Evolutionary conservation across 306 rosid genomes (phyloP).

Genomic region (Acacia confusa): DNA sequence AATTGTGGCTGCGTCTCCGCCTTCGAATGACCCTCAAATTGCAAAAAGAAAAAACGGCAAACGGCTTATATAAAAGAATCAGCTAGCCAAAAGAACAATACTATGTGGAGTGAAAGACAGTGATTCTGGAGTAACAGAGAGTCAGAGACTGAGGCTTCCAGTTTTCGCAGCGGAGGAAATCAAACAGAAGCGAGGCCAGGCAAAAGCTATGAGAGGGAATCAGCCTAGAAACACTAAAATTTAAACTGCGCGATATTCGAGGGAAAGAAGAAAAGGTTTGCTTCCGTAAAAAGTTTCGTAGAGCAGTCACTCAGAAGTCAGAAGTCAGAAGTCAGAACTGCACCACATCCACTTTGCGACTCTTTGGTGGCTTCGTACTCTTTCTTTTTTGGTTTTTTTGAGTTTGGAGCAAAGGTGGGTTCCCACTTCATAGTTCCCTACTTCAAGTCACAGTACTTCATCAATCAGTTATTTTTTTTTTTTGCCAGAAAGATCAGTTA

Average conservation of each 20-base stretch:
- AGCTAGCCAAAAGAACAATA: too few species aligned
- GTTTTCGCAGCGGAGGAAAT: conserved; percentile 10
- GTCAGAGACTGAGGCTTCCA: not conserved
- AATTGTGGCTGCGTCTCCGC: conserved; percentile 26
- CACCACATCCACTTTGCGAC: conserved; percentile 9
- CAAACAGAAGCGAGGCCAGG: conserved; percentile 20
- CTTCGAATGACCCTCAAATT: not conserved
- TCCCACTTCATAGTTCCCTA: not conserved
- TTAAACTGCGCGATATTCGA: conserved; percentile 12
- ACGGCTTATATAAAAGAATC: not conserved
- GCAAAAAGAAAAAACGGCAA: not conserved
- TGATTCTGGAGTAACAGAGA: not conserved
- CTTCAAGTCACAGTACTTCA: not conserved
- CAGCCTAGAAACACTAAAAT: conserved; percentile 7
- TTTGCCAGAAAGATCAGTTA: too few species aligned
- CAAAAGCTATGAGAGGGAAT: conserved; percentile 19
- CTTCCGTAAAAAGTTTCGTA: conserved; percentile 23
- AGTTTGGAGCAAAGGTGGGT: not conserved
- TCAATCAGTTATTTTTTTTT: too few species aligned
- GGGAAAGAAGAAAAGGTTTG: conserved; percentile 25
- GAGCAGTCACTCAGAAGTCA: not conserved
- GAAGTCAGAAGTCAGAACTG: not conserved
- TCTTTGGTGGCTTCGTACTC: not conserved
- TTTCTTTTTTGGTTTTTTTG: not conserved
- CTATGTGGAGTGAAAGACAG: not conserved